Base-by-base conservation (phyloP, 2,329 filamentous ascomycete genomes). In the Fusarium armeniacum region DNA sequence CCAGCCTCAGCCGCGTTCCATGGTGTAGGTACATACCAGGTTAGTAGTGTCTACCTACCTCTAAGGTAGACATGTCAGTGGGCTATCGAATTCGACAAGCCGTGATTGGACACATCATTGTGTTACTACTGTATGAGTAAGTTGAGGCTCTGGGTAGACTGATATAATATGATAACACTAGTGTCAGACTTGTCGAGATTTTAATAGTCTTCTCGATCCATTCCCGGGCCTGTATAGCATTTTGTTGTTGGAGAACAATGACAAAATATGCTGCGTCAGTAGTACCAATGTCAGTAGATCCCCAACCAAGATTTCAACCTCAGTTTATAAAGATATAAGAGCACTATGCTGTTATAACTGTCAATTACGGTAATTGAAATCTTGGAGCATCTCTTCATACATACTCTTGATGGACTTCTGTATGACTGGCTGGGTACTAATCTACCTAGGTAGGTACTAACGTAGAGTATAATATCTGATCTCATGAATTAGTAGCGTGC, bases 1-100 rank as follows among this genome's bases (percentile, higher is more conserved):
- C 57, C 32, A 71, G 52, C 61, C 62, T 67, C 58, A 62, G 56
- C 59, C 47, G 30, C 43, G 53, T 46, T 65, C 40, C 45, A 38
- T 58, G 51, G 20, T 20, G 20, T 20, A 20, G 20, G 20, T 20
- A 20, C 20, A 20, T 20, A 20, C 20, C 20, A 20, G 20, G 20
- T 20, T 20, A 20, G 20, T 20, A 20, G 20, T 20, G 20, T 20
- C 20, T 20, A 20, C 20, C 20, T 44, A 44, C 33, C 41, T 32
- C 40, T n/a, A 20, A 20, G 20, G 24, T 40, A 50, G 33, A 33
- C 20, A 30, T 22, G 33, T 20, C 40, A 51, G 33, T 51, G 24
- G 33, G n/a, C 18, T 40, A 26, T 16, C 35, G 13, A 28, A 28
- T 41, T 40, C 9, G 12, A 40, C 5, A 38, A n/a, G 15, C 24